phyloP scores from a whole-genome alignment of 768 basidiomycete species.

The Saitozyma sp. region DNA sequence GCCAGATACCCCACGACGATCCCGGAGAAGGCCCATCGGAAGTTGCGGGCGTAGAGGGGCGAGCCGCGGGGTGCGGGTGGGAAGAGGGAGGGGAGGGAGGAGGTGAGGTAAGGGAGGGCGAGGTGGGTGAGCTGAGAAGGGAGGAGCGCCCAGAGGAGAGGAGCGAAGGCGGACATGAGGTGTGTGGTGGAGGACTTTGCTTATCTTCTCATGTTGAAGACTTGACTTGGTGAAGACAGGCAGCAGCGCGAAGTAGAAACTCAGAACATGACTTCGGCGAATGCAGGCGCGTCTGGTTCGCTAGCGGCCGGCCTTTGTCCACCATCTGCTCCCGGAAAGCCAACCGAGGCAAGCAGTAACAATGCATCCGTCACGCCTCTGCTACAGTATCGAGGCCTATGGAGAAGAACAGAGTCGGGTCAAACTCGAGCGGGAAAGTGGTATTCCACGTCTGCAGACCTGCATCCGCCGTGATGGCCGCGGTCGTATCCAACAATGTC shows the following conservation, averaged over 20 bases:
- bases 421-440: no score
- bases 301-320: not conserved
- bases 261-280: not conserved
- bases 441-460: no score
- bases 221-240: not conserved
- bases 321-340: not conserved
- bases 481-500: no score
- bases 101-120: constrained; percentile 25
- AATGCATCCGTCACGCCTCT: no score
- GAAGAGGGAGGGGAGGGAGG: constrained; percentile 29
- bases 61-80: constrained; percentile 25
- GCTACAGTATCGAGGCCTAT: no score
- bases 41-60: constrained; percentile 25
- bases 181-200: not conserved
- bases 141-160: constrained; percentile 36
- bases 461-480: no score
- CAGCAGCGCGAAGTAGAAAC: not conserved
- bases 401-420: no score
- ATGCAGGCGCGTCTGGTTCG: not conserved
- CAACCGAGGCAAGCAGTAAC: no score
- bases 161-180: constrained; percentile 25
- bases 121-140: constrained; percentile 26
- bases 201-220: not conserved
- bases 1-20: constrained; percentile 24
- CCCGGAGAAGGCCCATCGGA: constrained; percentile 23